Evolutionary conservation across 2,329 filamentous ascomycete species (phyloP).

Genomic region (Fusarium camptoceras): DNA sequence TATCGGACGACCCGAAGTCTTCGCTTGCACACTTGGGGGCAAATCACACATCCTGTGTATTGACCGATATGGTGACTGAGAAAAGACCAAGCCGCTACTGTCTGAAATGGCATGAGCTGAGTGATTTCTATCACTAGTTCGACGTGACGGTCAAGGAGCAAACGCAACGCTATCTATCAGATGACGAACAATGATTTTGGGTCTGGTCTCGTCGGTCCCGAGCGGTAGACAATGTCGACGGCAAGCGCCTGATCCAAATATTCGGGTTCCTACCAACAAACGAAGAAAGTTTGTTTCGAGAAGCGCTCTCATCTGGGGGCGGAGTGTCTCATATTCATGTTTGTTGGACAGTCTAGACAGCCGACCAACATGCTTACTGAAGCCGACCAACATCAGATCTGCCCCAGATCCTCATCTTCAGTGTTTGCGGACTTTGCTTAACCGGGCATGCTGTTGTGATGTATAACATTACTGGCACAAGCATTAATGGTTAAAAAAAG

Average conservation of each 20-base stretch:
- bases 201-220: constrained; percentile 10
- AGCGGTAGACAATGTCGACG: constrained; percentile 18
- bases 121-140: constrained; percentile 24
- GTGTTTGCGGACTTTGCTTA: constrained; percentile 1
- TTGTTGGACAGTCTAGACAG: constrained; percentile 7
- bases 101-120: constrained; percentile 18
- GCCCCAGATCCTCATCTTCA: constrained; percentile 21
- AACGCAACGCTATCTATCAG: constrained; percentile 7
- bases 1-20: constrained; percentile 39
- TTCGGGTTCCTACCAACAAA: constrained; percentile 6
- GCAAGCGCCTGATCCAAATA: constrained; percentile 17
- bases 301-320: constrained; percentile 32
- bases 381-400: constrained; percentile 32
- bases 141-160: constrained; percentile 8
- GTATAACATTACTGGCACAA: constrained; percentile 13
- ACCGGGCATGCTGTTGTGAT: constrained; percentile 18
- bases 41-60: constrained; percentile 30
- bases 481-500: constrained; percentile 35
- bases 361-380: constrained; percentile 21
- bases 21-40: constrained; percentile 35
- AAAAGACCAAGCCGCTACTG: constrained; percentile 14
- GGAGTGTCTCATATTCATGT: constrained; percentile 16
- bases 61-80: constrained; percentile 27
- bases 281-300: constrained; percentile 27
- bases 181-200: constrained; percentile 18